Base-by-base conservation (phyloP, 768 basidiomycete genomes). In the Wakefieldia striispora region DNA sequence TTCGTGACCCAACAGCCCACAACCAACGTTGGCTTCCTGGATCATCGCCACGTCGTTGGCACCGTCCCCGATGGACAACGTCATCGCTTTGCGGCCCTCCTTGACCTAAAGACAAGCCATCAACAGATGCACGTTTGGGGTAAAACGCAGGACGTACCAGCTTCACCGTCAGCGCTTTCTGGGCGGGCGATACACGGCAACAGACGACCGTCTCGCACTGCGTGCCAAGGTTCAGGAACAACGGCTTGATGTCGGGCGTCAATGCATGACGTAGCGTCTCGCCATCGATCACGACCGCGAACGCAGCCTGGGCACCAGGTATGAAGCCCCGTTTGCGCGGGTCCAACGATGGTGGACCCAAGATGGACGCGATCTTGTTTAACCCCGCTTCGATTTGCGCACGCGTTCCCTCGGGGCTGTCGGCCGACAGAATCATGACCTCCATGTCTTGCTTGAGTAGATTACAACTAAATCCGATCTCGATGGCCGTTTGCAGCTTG, bases 11-110 rank as follows among this genome's bases (percentile, higher is more conserved):
- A 91, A 81, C 23, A 98, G 73, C 19, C 95, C 95, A 62, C 94
- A 91, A 3, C 95, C 95, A 56, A 98, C 87, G 66, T 98, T 94
- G n/a, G 95, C 95, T 62, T 95, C 95, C 65, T 98, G 95, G 50
- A 98, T 98, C 95, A 98, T 98, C 6, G 95, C 94, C 20, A 98
- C 95, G 63, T 98, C 95, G 63, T 98, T 98, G 14, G 95, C 95
- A 47, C 92, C 93, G 60, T 98, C 95, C 10, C 95, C 95, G 46
- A 99, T 98, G 0, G 95, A 90, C 24, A 98, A 69, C 2, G 95
- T 95, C 95, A 97, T 97, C 0, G 94, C 94, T 43, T 91, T 86
- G 40, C 88, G 82, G 10, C 95, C 95, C 58, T 97, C 93, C 61
- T 97, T 97, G 67, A 97, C 91, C 91, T 91, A 52, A 11, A 40